These are phyloP conservation scores for Trichoderma sp. DNA, from an alignment of 2,329 filamentous ascomycete species.

Conservation along the genomic window DNA sequence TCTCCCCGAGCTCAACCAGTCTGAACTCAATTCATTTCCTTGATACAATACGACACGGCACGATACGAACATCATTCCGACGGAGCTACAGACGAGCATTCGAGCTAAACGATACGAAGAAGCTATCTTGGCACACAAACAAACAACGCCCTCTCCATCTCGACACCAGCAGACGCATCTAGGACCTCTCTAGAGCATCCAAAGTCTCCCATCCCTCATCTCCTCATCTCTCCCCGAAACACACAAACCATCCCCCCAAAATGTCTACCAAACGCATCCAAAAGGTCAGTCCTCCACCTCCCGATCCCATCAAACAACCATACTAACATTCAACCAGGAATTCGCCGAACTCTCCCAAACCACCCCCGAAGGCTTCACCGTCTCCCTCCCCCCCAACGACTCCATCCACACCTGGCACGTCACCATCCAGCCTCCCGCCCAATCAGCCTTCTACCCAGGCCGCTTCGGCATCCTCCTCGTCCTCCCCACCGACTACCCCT, in stretches of 20 bases:
- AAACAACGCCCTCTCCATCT: not conserved
- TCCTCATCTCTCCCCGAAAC: not conserved
- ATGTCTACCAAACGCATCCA: slow-evolving; percentile 53
- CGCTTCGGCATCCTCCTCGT: slow-evolving; percentile 72
- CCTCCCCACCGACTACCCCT: slow-evolving; percentile 82
- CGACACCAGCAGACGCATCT: not conserved
- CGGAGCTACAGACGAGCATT: not conserved
- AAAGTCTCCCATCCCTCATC: not conserved
- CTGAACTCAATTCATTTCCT: not conserved
- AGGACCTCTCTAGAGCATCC: not conserved
- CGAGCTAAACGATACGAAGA: not conserved
- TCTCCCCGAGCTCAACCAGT: not conserved
- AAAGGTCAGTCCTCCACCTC: slow-evolving; percentile 42
- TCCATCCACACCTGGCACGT: slow-evolving; percentile 60
- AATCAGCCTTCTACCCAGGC: slow-evolving; percentile 63
- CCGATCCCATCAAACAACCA: not conserved
- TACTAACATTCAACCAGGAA: slow-evolving; percentile 48
- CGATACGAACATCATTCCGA: not conserved
- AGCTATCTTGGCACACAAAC: not conserved
- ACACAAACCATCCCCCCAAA: slow-evolving; percentile 28
- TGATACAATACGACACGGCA: not conserved
- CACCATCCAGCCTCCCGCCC: slow-evolving; percentile 50
- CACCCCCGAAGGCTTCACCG: slow-evolving; percentile 53
- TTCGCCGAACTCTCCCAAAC: slow-evolving; percentile 53
- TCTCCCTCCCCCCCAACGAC: slow-evolving; percentile 51